These are phyloP conservation scores for Pyricularia sp. DNA, from an alignment of 2,329 filamentous ascomycete genomes.

Conservation along the genomic window DNA sequence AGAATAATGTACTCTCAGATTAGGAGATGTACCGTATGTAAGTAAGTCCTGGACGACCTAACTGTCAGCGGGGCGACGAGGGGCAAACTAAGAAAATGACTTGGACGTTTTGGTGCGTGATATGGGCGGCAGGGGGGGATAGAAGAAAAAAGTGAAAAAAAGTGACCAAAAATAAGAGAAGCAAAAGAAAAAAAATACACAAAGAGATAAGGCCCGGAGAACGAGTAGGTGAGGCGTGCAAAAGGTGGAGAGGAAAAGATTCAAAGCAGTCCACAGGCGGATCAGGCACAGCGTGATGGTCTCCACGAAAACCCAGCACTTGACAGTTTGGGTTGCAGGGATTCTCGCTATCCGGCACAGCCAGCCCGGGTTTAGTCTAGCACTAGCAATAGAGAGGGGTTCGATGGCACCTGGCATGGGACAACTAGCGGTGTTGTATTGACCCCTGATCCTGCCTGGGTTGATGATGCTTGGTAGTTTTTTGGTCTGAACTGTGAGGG, in stretches of 20 bases:
- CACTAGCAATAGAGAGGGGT: background rate
- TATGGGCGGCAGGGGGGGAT: background rate
- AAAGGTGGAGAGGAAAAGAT: background rate
- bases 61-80: background rate
- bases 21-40: background rate
- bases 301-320: background rate
- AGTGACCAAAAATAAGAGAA: background rate
- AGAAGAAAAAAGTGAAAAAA: background rate
- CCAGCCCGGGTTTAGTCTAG: background rate
- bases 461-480: background rate
- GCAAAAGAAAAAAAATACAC: background rate
- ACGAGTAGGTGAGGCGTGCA: background rate
- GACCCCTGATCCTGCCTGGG: background rate
- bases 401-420: background rate
- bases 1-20: background rate
- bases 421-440: background rate
- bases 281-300: background rate
- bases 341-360: background rate
- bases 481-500: background rate
- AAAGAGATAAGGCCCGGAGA: background rate
- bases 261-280: background rate
- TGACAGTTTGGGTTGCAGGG: background rate
- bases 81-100: background rate
- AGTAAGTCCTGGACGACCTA: background rate
- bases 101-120: background rate